Conservation (phyloP, 345 rosid species). For the Populus alba region DNA sequence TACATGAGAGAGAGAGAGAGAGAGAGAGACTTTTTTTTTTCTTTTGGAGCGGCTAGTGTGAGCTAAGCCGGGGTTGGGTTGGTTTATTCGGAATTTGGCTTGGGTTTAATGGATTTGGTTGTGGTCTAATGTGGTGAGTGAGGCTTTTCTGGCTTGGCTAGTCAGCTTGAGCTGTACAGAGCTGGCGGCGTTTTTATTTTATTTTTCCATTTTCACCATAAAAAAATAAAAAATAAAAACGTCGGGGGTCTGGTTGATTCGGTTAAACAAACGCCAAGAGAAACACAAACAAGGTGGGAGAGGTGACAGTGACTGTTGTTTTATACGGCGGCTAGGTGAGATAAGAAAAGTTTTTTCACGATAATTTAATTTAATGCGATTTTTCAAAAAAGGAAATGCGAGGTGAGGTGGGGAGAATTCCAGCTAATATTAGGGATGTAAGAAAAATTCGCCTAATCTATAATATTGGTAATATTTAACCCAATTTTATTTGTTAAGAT, state of each 20-base stretch:
- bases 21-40: neutral
- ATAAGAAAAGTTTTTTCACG: neutral
- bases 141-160: neutral
- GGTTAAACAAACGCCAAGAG: neutral
- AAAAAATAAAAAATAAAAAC: neutral
- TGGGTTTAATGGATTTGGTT: too few species aligned
- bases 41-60: slow-evolving; percentile 15
- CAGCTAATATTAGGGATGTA: too few species aligned
- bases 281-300: neutral
- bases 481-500: too few species aligned
- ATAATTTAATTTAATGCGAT: neutral
- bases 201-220: too few species aligned
- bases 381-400: neutral
- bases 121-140: neutral
- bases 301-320: neutral
- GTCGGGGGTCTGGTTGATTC: neutral
- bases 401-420: too few species aligned
- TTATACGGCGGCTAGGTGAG: neutral
- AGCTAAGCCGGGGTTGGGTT: slow-evolving; percentile 3
- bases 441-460: too few species aligned
- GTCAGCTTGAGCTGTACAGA: neutral
- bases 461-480: too few species aligned
- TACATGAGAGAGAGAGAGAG: neutral
- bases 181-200: too few species aligned
- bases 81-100: too few species aligned